Evolutionary conservation across 495 filamentous ascomycete genomes (phyloP), one percentile per base, ranked within the genome.

Genomic region (Echria macrotheca): DNA sequence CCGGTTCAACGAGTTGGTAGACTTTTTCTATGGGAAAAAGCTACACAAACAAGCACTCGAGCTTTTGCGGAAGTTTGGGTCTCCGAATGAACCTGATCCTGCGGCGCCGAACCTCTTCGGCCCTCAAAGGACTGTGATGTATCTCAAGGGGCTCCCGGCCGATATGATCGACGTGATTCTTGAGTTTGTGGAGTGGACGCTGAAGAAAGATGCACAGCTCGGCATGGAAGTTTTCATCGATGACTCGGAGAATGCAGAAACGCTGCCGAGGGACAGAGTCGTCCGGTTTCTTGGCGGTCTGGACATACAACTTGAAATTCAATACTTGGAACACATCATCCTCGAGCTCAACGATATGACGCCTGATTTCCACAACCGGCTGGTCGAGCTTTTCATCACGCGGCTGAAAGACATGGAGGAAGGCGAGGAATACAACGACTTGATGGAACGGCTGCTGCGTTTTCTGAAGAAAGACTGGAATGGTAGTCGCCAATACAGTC

Each of bases 21-120:
- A 99, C 58, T 99, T 99, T 63, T 83, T 96, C 51, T 88, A 93
- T 55, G 91, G 93, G 45, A 97, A 97, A 71, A 91, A 84, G 62
- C 77, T 96, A 10, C 93, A 99, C 63, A 81, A 84, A 14, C 82
- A 91, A 52, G 93, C 94, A 0, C 72, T 99, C 19, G 85, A 89
- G 42, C 67, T 97, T 24, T 73, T 99, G 14, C 72, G 79, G 42
- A 84, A 82, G 37, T 97, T 97, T 63, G 93, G 94, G 10, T 78
- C 85, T 47, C 77, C 78, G 6, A 78, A 88, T 8, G 72, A 81
- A 12, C 79, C 78, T 21, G 78, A 83, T 33, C 73, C 80, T 35
- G 73, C 77, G 2, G 76, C 82, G 4, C 80, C 85, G 15, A 75
- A 77, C 7, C 77, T 95, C n/a, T 80, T 80, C 55, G 94, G 93